Percentiles rank a stretch among this genome's conserved stretches.
Evolutionary conservation across 331 rosid species (phyloP).

Genomic region (Cucumis variabilis): DNA sequence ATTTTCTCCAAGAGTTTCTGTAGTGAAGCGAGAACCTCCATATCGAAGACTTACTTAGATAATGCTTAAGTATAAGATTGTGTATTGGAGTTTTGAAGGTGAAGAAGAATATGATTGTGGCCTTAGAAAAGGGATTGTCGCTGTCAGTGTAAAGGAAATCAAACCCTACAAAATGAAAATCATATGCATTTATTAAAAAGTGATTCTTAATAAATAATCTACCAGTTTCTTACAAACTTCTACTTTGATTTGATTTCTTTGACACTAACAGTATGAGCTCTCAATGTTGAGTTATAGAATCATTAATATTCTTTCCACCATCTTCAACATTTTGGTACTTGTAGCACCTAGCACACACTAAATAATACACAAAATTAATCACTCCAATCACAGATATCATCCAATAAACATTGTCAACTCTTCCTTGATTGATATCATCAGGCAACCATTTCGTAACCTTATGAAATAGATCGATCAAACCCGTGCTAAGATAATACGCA

Average conservation of each 20-base stretch:
- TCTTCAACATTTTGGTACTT: constrained; percentile 37
- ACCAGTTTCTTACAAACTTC: not conserved
- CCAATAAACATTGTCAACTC: constrained; percentile 64
- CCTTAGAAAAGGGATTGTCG: constrained; percentile 42
- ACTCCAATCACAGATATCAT: constrained; percentile 45
- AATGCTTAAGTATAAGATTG: constrained; percentile 40
- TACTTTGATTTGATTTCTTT: not conserved
- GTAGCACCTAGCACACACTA: constrained; percentile 38
- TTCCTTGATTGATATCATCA: constrained; percentile 57
- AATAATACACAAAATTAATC: constrained; percentile 39
- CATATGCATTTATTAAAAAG: not conserved
- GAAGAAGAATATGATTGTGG: constrained; percentile 49
- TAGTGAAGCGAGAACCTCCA: constrained; percentile 65
- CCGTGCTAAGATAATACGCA: constrained; percentile 46
- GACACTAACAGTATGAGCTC: not conserved
- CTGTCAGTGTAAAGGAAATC: constrained; percentile 43
- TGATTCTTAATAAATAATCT: too few species aligned
- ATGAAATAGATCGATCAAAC: constrained; percentile 45
- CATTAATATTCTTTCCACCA: too few species aligned
- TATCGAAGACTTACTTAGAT: constrained; percentile 44
- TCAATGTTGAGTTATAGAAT: not conserved
- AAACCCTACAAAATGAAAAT: constrained; percentile 50
- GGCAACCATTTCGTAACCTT: constrained; percentile 61
- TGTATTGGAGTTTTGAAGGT: constrained; percentile 48
- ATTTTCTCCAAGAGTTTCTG: constrained; percentile 61